Conservation (phyloP, 805 yeast species). For the Alloascoidea hylecoeti region DNA sequence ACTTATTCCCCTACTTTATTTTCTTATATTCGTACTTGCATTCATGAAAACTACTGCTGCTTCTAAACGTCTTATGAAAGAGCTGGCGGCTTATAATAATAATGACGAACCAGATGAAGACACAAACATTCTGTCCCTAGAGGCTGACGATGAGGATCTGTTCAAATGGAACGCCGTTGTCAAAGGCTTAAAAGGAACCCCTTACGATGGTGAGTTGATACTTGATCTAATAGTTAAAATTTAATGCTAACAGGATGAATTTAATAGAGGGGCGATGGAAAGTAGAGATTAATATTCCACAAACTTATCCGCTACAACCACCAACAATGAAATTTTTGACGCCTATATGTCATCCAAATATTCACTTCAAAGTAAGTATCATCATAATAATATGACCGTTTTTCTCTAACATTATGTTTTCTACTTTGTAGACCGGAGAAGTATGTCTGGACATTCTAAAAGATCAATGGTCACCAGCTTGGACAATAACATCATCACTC, state of each 20-base stretch:
- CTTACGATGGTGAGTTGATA: constrained; percentile 24
- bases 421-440: constrained; percentile 20
- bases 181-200: constrained; percentile 23
- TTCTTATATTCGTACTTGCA: too few relatives aligned
- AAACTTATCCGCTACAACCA: constrained; percentile 31
- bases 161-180: constrained; percentile 15
- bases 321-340: constrained; percentile 29
- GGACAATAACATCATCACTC: constrained; percentile 21
- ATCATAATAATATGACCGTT: not conserved
- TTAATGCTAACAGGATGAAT: not conserved
- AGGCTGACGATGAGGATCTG: constrained; percentile 13
- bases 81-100: constrained; percentile 11
- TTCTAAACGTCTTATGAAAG: constrained; percentile 14
- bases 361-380: constrained; percentile 15
- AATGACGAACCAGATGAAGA: constrained; percentile 10
- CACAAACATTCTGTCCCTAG: constrained; percentile 14
- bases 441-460: constrained; percentile 22
- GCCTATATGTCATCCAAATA: constrained; percentile 20
- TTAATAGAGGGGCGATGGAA: constrained; percentile 27
- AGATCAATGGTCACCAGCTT: constrained; percentile 23
- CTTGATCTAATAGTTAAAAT: too few relatives aligned
- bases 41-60: constrained; percentile 1
- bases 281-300: constrained; percentile 23
- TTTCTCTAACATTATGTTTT: too few relatives aligned
- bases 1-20: too few relatives aligned